Percentiles rank a stretch among this genome's conserved stretches.
phyloP scores from a whole-genome alignment of 306 rosid species.

The Erythrophleum fordii region DNA sequence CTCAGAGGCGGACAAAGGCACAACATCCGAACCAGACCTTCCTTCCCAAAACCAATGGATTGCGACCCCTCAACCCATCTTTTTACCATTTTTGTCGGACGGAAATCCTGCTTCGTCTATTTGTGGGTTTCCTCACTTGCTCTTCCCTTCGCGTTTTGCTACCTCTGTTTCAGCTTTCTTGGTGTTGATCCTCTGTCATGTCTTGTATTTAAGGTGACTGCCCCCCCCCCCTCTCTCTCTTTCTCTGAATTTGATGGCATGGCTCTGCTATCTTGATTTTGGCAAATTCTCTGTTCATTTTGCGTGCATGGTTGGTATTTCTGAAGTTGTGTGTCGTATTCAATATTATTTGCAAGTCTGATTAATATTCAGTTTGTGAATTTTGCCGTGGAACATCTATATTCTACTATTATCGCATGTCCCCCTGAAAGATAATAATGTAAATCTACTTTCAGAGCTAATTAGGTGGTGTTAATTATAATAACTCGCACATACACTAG shows the following conservation, averaged over 20 bases:
- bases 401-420: neutral
- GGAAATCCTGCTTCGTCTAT: neutral
- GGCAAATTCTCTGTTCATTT: conserved; percentile 20
- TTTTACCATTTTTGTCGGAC: neutral
- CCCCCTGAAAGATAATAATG: neutral
- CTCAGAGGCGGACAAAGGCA: neutral
- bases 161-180: conserved; percentile 32
- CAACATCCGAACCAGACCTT: neutral
- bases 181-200: conserved; percentile 10
- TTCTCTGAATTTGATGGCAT: neutral
- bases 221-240: neutral
- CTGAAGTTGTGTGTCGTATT: conserved; percentile 5
- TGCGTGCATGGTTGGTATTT: neutral
- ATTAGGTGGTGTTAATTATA: neutral
- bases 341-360: neutral
- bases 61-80: conserved; percentile 40
- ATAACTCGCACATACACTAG: neutral
- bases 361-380: neutral
- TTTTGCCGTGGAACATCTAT: conserved; percentile 24
- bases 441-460: conserved; percentile 1
- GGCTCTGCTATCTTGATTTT: neutral
- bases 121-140: neutral
- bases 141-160: conserved; percentile 5
- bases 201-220: conserved; percentile 37
- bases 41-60: conserved; percentile 7